A percentile compares a stretch with the other conserved stretches of the same genome.
phyloP scores from a whole-genome alignment of 371 early-diverging fungal genomes.

The Actinomortierella ambigua region DNA sequence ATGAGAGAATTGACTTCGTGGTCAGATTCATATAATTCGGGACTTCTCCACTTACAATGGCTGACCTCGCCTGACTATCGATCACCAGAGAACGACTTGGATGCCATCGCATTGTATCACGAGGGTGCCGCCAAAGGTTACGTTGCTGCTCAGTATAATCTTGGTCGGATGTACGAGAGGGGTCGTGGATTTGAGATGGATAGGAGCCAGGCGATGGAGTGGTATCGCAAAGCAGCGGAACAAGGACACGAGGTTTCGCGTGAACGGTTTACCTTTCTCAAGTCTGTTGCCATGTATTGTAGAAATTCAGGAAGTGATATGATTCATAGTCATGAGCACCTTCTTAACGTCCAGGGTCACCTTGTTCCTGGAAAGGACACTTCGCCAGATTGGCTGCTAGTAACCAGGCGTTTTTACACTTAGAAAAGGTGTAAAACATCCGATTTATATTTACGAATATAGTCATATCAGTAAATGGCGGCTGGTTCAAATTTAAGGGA shows the following conservation, averaged over 20 bases:
- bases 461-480: no score
- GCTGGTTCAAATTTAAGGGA: no score
- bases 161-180: conserved; percentile 81
- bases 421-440: no score
- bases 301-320: no score
- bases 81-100: conserved; percentile 64
- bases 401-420: no score
- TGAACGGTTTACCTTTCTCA: no score
- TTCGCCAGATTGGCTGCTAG: no score
- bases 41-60: conserved; percentile 69
- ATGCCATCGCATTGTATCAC: conserved; percentile 74
- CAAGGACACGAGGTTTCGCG: conserved; percentile 71
- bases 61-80: conserved; percentile 78
- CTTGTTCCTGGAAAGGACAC: no score
- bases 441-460: no score
- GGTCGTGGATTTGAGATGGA: conserved; percentile 74
- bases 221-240: conserved; percentile 74
- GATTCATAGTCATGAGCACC: no score
- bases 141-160: conserved; percentile 77
- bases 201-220: conserved; percentile 60
- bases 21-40: conserved; percentile 82
- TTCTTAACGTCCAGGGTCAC: no score
- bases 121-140: conserved; percentile 72
- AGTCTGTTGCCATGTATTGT: no score
- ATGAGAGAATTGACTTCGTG: conserved; percentile 66